Evolutionary conservation across 345 rosid species (phyloP), one percentile per base, ranked within the genome.

Genomic region (Eucalyptus dawsonii): DNA sequence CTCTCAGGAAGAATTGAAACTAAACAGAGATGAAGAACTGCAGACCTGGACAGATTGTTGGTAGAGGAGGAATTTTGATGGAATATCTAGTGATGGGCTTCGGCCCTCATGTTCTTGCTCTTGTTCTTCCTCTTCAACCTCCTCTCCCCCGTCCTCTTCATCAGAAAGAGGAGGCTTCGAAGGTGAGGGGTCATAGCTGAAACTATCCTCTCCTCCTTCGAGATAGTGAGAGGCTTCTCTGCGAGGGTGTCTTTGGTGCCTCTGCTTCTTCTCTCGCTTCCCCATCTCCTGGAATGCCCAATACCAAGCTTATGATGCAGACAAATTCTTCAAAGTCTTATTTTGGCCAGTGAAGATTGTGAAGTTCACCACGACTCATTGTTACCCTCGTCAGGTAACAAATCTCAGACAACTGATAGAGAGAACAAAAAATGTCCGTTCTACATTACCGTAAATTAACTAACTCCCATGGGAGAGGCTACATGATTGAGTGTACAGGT

Each of bases 41-140:
- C 42, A 60, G n/a, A 96, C 98, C 97, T 97, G 98, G 3, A 95
- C 97, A 0, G 99, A 97, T 91, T 95, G 97, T 88, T 97, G 97
- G 93, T 97, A 96, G 49, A 96, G 95, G 69, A 92, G 95, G 89
- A 95, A 97, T 91, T 97, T 96, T 15, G 97, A 97, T 4, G 99
- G 99, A 89, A 89, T 92, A 65, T 92, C 93, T 8, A 72, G 54
- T 17, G 95, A 92, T 53, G 92, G 90, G 34, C 80, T 62, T 67
- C 60, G 67, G 87, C 90, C 90, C 8, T 91, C 92, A 76, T 10
- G 83, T 37, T 76, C 45, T 76, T 76, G 45, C 25, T 89, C 93
- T 4, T 89, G 92, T 45, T 89, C 90, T 13, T 81, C 90, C 80
- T 91, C 91, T 86, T 89, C 92, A 17, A 69, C 92, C 53, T 67